These are phyloP conservation scores for Phytophthora kernoviae DNA, from an alignment of 352 stramenopile genomes.

Conservation along the genomic window DNA sequence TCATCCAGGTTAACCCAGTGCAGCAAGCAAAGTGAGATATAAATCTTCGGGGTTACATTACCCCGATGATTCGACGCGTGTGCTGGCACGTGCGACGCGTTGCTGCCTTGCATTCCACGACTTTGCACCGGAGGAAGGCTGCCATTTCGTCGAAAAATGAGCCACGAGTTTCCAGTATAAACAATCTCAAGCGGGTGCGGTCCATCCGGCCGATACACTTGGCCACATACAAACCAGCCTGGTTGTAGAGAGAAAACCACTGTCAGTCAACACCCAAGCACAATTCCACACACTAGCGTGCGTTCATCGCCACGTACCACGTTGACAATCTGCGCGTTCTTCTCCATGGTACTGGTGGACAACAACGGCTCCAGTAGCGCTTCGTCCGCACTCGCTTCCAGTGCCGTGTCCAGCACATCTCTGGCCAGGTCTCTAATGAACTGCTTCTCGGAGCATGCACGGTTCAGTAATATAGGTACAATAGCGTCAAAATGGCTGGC, in stretches of 20 bases:
- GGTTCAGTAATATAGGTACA: constrained; percentile 57
- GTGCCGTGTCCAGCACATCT: constrained; percentile 52
- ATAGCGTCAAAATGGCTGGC: constrained; percentile 44
- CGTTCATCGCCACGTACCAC: constrained; percentile 33
- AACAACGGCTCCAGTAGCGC: constrained; percentile 40
- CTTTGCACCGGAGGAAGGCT: constrained; percentile 66
- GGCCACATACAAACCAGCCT: constrained; percentile 54
- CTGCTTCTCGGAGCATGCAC: constrained; percentile 70
- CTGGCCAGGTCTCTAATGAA: constrained; percentile 70
- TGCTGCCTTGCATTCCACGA: constrained; percentile 71
- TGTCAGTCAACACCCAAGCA: not conserved
- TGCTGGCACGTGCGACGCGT: constrained; percentile 58
- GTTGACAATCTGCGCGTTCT: constrained; percentile 54
- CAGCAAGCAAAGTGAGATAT: not conserved
- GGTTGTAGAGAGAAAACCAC: not conserved
- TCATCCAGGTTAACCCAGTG: constrained; percentile 5
- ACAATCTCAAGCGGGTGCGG: constrained; percentile 34
- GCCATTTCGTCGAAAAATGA: constrained; percentile 64
- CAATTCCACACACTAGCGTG: not conserved
- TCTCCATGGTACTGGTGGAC: constrained; percentile 36
- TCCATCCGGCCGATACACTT: constrained; percentile 64
- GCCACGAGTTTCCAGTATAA: constrained; percentile 46
- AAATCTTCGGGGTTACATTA: constrained; percentile 18
- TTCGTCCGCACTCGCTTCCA: constrained; percentile 33
- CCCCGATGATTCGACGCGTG: constrained; percentile 51